These are phyloP conservation scores for Daldinia childiae DNA, from an alignment of 495 filamentous ascomycete species.

Conservation along the genomic window DNA sequence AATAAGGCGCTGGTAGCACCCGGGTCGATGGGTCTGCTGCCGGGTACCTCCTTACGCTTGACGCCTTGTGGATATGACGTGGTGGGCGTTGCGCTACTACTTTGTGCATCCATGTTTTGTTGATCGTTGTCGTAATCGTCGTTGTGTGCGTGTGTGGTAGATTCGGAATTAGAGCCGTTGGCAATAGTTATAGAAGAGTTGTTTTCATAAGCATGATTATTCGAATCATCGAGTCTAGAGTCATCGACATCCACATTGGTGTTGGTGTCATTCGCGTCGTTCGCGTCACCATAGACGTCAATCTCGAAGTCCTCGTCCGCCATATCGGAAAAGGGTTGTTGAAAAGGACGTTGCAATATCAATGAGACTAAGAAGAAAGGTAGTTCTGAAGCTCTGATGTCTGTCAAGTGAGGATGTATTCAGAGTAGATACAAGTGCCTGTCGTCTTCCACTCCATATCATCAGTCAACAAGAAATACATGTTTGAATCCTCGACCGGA, in stretches of 20 bases:
- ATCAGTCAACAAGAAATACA: constrained; percentile 49
- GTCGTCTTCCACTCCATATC: constrained; percentile 45
- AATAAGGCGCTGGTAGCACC: constrained; percentile 84
- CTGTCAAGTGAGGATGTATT: constrained; percentile 48
- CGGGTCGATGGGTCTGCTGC: constrained; percentile 81
- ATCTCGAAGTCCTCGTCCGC: constrained; percentile 97
- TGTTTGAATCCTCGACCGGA: constrained; percentile 32
- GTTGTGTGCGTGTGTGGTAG: constrained; percentile 37
- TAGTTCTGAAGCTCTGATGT: constrained; percentile 23
- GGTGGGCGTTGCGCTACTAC: constrained; percentile 48
- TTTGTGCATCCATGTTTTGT: constrained; percentile 54
- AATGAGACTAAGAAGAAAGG: constrained; percentile 43
- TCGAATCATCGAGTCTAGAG: constrained; percentile 57
- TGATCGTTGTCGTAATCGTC: constrained; percentile 52
- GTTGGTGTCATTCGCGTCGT: constrained; percentile 59
- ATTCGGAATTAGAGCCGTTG: constrained; percentile 48
- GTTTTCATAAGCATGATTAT: constrained; percentile 48
- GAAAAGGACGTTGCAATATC: constrained; percentile 42
- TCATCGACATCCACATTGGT: constrained; percentile 56
- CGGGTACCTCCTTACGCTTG: constrained; percentile 78
- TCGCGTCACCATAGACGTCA: constrained; percentile 91
- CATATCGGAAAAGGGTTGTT: constrained; percentile 61
- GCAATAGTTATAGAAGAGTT: constrained; percentile 54
- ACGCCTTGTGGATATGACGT: constrained; percentile 70
- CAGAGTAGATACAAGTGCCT: constrained; percentile 50